Base-by-base conservation (phyloP, 2,329 filamentous ascomycete species). In the Colletotrichum chrysophilum region DNA sequence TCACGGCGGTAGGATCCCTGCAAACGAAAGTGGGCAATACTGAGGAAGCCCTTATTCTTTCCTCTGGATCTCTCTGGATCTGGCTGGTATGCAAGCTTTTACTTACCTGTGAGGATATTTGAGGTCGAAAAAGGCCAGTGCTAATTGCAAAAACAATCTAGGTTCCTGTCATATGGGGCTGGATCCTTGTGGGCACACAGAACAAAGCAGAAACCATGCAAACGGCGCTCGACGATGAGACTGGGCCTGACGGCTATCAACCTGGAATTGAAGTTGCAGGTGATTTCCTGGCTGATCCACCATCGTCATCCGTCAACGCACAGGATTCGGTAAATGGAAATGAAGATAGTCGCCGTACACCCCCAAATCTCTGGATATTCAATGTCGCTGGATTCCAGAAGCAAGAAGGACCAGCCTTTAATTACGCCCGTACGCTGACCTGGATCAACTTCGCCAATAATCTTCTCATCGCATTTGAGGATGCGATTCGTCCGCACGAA, bases 231-330 rank as follows among this genome's bases (percentile, higher is more conserved):
- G 14, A 16, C 36, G 2, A 38, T 16, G 36, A 16, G 36, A 8
- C 7, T 7, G 16, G 36, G 16, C 7, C 0, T 3, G 14, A 2
- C 3, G 16, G 16, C 7, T 9, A n/a, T 21, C 43, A 7, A 1
- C 43, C 43, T 52, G 43, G 3, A 3, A 52, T 52, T 13, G 43
- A 52, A 52, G 10, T 52, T 1, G 43, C 43, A 21, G 43, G 0
- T 21, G 43, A 0, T 0, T 2, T 52, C 0, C n/a, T 3, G 2
- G n/a, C 43, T 52, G 2, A 3, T 52, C 2, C 43, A 21, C 7
- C 38, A 10, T n/a, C 9, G 2, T 3, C 1, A n/a, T 6, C 38
- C 5, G 38, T 3, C 4, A 13, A 21, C 9, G 18, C 38, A n/a
- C 8, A 3, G 18, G 4, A 48, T 2, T n/a, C 38, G 1, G 2